Base-by-base conservation (phyloP, 108 stramenopile genomes). In the Conticribra guillardii region DNA sequence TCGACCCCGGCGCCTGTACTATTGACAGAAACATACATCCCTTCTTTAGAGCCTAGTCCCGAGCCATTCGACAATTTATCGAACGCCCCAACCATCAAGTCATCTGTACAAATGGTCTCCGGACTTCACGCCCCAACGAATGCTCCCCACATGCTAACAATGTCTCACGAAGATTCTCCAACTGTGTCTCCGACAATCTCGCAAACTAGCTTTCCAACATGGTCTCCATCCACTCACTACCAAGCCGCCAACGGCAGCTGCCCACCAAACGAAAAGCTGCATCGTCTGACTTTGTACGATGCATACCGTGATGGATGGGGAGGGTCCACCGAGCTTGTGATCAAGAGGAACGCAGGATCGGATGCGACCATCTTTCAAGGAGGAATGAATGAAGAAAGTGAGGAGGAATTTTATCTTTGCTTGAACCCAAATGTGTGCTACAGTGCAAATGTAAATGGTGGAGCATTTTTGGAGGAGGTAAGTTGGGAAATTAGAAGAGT, bases 401-500 rank as follows among this genome's bases (percentile, higher is more conserved):
- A 59, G 49, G 28, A n/a, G 3, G 28, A 27, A 28, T 29, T 44
- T 5, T 68, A 76, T 26, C 51, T 78, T 33, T 78, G 77, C 48
- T 46, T 78, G 29, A 66, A 66, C 31, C 32, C 31, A 51, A 28
- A 68, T 21, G 17, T 48, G 0, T 78, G 77, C 64, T 78, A 71
- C 30, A 46, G 22, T 48, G 64, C 63, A 11, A 41, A 71, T n/a
- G 19, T 78, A 2, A 54, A 30, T 0, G 69, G 68, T 9, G 46
- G 32, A 15, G 57, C 69, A n/a, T 50, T 49, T 22, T 21, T 49
- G n/a, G 52, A 66, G 32, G 77, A 69, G 17, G 41, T 60, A 3
- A 27, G 46, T 44, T 78, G 77, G 77, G 69, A 70, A 47, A 19
- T 78, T 1, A 61, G 51, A 16, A 54, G 30, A 29, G 64, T 71